These are phyloP conservation scores for Trypanosoma boissoni DNA, from an alignment of 208 protist species.

Conservation along the genomic window DNA sequence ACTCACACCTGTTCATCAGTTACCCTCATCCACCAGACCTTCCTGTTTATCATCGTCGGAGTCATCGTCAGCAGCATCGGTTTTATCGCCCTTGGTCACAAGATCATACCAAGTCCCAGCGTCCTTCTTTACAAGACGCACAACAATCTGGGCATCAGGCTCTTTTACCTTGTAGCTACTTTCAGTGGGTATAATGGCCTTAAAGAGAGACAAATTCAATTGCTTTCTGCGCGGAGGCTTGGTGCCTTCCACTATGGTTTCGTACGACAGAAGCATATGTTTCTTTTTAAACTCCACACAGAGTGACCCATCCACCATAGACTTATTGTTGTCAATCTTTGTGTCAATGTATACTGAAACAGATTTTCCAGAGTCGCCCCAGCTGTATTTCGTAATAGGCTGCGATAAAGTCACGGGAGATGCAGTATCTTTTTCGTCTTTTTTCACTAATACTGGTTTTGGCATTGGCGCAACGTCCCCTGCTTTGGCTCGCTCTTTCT, in stretches of 20 bases:
- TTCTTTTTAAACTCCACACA: constrained; percentile 34
- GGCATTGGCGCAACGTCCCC: constrained; percentile 84
- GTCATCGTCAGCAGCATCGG: constrained; percentile 10
- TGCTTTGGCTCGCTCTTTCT: constrained; percentile 73
- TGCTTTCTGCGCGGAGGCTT: constrained; percentile 25
- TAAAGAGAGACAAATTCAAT: constrained; percentile 39
- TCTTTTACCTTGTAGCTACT: constrained; percentile 58
- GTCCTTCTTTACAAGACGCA: constrained; percentile 58
- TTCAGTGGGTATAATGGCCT: constrained; percentile 42
- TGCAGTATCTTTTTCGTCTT: constrained; percentile 17
- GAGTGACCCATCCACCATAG: constrained; percentile 35
- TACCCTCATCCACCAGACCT: not conserved
- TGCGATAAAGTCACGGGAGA: not conserved
- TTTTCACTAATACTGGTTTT: constrained; percentile 58
- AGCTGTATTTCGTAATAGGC: constrained; percentile 69
- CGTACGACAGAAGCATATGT: constrained; percentile 33
- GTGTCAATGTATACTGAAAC: constrained; percentile 74
- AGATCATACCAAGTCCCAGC: constrained; percentile 57
- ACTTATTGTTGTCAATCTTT: constrained; percentile 32
- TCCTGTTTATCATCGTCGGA: constrained; percentile 18
- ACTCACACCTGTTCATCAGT: constrained; percentile 2
- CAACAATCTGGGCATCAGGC: constrained; percentile 43
- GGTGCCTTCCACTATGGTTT: constrained; percentile 22
- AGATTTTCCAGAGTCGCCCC: constrained; percentile 58
- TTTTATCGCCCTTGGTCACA: constrained; percentile 29